Conservation (phyloP, 2,329 filamentous ascomycete species). For the Aspergillus sp. region DNA sequence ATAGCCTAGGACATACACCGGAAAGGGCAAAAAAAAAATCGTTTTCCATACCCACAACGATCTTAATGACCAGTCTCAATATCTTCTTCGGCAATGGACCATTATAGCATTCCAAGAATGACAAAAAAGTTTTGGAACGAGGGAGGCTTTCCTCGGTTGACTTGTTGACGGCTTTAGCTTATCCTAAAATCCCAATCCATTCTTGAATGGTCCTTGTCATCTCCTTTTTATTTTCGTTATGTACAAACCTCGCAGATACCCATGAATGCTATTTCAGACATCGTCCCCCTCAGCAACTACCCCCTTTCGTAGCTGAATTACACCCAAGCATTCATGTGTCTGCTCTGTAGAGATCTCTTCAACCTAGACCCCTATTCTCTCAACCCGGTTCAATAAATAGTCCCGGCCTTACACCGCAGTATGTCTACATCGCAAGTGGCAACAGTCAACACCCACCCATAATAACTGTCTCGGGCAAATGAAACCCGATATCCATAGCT, state of each 20-base stretch:
- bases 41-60: slow-evolving; percentile 15
- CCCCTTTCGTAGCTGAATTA: slow-evolving; percentile 20
- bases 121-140: slow-evolving; percentile 7
- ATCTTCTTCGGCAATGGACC: neutral
- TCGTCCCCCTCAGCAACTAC: slow-evolving; percentile 10
- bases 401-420: too few species aligned
- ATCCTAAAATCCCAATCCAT: slow-evolving; percentile 30
- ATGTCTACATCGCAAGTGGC: too few species aligned
- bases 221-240: slow-evolving; percentile 21
- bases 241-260: slow-evolving; percentile 39
- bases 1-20: slow-evolving; percentile 2
- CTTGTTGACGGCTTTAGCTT: slow-evolving; percentile 35
- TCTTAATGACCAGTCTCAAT: slow-evolving; percentile 16
- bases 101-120: neutral
- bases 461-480: too few species aligned
- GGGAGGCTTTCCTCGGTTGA: slow-evolving; percentile 21
- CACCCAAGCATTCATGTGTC: slow-evolving; percentile 28
- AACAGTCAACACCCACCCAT: too few species aligned
- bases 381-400: too few species aligned
- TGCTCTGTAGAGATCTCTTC: slow-evolving; percentile 5
- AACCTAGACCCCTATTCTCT: too few species aligned
- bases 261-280: slow-evolving; percentile 39
- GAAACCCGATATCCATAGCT: too few species aligned
- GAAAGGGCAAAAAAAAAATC: too few species aligned
- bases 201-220: slow-evolving; percentile 16